Evolutionary conservation across 1,284 basidiomycete species (phyloP).

Genomic region (Cerioporus squamosus): DNA sequence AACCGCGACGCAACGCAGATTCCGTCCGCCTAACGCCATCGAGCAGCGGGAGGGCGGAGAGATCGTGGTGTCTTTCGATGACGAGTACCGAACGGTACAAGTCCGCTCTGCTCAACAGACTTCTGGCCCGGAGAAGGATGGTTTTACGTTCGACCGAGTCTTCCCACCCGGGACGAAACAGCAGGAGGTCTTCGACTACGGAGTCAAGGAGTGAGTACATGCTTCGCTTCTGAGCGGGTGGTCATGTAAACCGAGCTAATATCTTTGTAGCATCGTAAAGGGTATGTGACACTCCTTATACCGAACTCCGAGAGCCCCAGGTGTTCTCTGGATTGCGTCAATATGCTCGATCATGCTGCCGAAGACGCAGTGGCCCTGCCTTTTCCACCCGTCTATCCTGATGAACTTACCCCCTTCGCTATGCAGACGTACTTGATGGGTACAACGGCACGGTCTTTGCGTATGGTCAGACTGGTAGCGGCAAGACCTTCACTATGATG

Average conservation of each 20-base stretch:
- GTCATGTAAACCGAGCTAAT: not conserved
- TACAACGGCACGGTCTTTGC: slow-evolving; percentile 99
- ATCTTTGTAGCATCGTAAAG: slow-evolving; percentile 69
- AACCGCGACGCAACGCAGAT: slow-evolving; percentile 54
- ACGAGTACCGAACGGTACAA: slow-evolving; percentile 83
- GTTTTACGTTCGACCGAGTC: slow-evolving; percentile 97
- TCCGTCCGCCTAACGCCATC: slow-evolving; percentile 94
- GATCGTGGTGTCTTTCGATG: slow-evolving; percentile 90
- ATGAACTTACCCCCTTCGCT: not conserved
- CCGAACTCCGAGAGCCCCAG: not conserved
- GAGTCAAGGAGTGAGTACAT: slow-evolving; percentile 87
- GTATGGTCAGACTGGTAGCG: slow-evolving; percentile 98
- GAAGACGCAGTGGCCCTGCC: not conserved
- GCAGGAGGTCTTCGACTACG: slow-evolving; percentile 97
- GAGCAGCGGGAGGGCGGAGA: slow-evolving; percentile 91
- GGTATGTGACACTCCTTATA: slow-evolving; percentile 46
- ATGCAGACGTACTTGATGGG: slow-evolving; percentile 93
- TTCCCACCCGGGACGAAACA: slow-evolving; percentile 95
- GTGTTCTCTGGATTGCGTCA: too few species aligned
- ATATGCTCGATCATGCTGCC: not conserved
- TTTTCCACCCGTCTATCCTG: not conserved
- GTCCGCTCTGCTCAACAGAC: slow-evolving; percentile 71
- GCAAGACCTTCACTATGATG: slow-evolving; percentile 99
- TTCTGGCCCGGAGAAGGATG: slow-evolving; percentile 84
- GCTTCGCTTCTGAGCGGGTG: not conserved